phyloP scores from a whole-genome alignment of 176 grass and related monocot genomes.

The Areca catechu region DNA sequence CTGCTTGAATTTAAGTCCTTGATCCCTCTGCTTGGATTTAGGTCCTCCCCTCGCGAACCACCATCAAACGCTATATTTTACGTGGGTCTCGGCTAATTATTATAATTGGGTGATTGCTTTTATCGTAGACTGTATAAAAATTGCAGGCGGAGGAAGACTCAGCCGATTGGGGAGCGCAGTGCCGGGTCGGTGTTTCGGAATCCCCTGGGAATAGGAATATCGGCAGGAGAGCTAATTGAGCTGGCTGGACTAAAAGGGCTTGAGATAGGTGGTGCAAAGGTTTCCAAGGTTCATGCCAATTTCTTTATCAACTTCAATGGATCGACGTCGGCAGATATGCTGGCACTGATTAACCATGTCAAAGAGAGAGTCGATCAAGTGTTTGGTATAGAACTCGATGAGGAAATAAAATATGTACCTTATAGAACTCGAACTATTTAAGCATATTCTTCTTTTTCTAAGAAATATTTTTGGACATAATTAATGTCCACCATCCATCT shows the following conservation, averaged over 20 bases:
- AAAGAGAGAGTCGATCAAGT: constrained; percentile 2
- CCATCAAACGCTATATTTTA: no score
- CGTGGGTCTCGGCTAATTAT: no score
- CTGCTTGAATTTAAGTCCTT: no score
- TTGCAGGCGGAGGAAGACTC: constrained; percentile 9
- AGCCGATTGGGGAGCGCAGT: constrained; percentile 8
- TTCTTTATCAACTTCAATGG: constrained; percentile 17
- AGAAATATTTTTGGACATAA: no score
- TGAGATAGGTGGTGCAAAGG: constrained; percentile 9
- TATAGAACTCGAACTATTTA: neutral
- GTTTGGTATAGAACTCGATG: constrained; percentile 15
- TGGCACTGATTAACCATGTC: constrained; percentile 12
- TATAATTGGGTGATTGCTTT: no score
- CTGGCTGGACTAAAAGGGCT: constrained; percentile 12
- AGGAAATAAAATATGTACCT: constrained; percentile 16
- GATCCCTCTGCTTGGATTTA: no score
- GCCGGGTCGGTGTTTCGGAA: constrained; percentile 16
- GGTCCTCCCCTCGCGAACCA: no score
- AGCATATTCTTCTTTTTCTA: no score
- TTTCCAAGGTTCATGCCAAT: constrained; percentile 13
- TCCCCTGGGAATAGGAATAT: neutral
- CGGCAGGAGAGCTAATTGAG: constrained; percentile 8
- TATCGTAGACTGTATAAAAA: neutral
- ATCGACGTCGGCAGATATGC: constrained; percentile 6
- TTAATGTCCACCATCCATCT: no score